Base-by-base conservation (phyloP, 768 basidiomycete genomes). In the Pisolithus marmoratus region DNA sequence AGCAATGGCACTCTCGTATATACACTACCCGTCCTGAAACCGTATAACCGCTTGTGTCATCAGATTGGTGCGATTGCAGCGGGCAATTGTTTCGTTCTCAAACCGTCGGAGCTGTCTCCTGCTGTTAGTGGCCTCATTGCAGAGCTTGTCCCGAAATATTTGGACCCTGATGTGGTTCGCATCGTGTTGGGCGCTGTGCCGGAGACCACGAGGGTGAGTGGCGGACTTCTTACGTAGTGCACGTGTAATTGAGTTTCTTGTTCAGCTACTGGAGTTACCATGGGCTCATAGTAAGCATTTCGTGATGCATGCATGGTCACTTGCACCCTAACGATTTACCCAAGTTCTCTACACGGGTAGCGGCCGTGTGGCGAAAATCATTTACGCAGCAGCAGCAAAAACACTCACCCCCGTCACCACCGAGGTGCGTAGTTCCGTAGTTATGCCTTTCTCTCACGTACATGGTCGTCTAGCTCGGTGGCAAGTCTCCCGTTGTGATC, bases 301-400 rank as follows among this genome's bases (percentile, higher is more conserved):
- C 48, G 40, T 38, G 22, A 19, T 49, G 27, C 0, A 1, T 0
- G 4, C 31, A 14, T 12, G 24, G 7, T 34, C 19, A 26, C 11
- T 6, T 48, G 20, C 5, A 23, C 22, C 31, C n/a, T 58, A 43
- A 55, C 55, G 9, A 38, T 20, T 19, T 29, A 11, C 26, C 15
- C 24, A 12, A 64, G 75, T 72, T 44, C 55, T 60, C 53, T 90
- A 85, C 66, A 89, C 86, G 0, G 84, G 82, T 34, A 72, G 74
- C 26, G 76, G 74, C 3, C 75, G 79, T 24, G 80, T 92, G 8
- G 90, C 76, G 0, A 78, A 68, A 55, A 76, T 94, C 42, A 77
- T 94, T 8, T 79, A 84, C 2, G 63, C 74, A 0, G 90, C 90
- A 0, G 91, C 91, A 11, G 89, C 85, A 2, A 84, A 91, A 65